phyloP scores from a whole-genome alignment of 2,329 filamentous ascomycete species.

The Aphanoascus verrucosus region DNA sequence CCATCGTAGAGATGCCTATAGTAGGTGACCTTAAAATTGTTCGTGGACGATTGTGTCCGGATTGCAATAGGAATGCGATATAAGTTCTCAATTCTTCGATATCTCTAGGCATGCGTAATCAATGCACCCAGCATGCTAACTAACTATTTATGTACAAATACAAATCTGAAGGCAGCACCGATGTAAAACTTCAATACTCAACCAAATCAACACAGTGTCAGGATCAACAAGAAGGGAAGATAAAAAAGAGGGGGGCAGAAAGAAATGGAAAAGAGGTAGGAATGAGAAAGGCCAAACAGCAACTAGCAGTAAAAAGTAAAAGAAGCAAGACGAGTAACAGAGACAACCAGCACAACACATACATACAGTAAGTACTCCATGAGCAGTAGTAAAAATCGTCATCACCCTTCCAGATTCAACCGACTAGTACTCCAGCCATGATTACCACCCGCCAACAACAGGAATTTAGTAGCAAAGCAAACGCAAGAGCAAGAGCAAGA shows the following conservation, averaged over 20 bases:
- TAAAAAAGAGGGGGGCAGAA: not conserved
- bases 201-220: not conserved
- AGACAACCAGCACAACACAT: not conserved
- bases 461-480: not conserved
- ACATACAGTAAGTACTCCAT: not conserved
- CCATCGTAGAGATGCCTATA: not conserved
- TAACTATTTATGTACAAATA: not conserved
- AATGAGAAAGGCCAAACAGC: not conserved
- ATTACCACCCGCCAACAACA: not conserved
- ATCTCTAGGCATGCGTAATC: too few relatives aligned
- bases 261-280: too few relatives aligned
- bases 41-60: not conserved
- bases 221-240: not conserved
- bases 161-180: not conserved
- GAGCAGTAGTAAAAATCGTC: constrained; percentile 2
- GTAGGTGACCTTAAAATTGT: not conserved
- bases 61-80: too few relatives aligned
- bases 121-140: too few relatives aligned
- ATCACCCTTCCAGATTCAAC: too few relatives aligned
- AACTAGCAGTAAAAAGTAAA: not conserved
- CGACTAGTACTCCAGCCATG: too few relatives aligned
- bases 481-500: not conserved
- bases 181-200: not conserved
- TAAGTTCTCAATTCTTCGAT: too few relatives aligned
- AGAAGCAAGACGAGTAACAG: not conserved